phyloP scores from a whole-genome alignment of 2,329 filamentous ascomycete species.

The Arthrobotrys sphaeroides region DNA sequence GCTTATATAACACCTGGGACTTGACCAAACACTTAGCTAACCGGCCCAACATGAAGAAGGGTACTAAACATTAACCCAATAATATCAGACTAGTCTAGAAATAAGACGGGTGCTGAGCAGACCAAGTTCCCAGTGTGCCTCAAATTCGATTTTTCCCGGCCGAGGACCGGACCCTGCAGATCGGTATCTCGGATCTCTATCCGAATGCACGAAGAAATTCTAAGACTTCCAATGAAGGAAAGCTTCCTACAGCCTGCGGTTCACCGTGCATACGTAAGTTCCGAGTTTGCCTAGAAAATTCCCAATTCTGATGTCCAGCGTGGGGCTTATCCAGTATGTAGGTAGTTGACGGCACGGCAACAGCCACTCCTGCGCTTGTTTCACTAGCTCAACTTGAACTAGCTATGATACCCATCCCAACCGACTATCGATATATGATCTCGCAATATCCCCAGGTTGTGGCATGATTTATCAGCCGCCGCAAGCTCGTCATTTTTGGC shows the following conservation, averaged over 20 bases:
- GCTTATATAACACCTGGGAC: too few relatives aligned
- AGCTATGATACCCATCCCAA: background rate
- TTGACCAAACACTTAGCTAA: too few relatives aligned
- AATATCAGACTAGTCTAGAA: too few relatives aligned
- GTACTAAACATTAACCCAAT: background rate
- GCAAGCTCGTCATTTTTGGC: background rate
- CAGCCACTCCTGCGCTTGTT: background rate
- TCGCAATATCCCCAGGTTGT: constrained; percentile 12
- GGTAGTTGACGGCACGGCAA: constrained; percentile 1
- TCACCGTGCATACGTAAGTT: background rate
- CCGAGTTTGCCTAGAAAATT: background rate
- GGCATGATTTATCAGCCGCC: background rate
- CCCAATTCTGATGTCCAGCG: background rate
- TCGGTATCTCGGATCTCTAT: background rate
- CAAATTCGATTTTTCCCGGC: background rate
- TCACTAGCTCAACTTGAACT: background rate
- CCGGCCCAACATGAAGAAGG: background rate
- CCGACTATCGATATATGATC: background rate
- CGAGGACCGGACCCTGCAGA: constrained; percentile 14
- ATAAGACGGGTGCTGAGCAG: too few relatives aligned
- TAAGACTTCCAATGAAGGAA: background rate
- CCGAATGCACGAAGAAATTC: background rate
- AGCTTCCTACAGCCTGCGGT: background rate
- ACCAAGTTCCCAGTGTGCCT: background rate
- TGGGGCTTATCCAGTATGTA: background rate